These are phyloP conservation scores for Alternaria postmessia DNA, from an alignment of 2,329 filamentous ascomycete species.

Conservation along the genomic window DNA sequence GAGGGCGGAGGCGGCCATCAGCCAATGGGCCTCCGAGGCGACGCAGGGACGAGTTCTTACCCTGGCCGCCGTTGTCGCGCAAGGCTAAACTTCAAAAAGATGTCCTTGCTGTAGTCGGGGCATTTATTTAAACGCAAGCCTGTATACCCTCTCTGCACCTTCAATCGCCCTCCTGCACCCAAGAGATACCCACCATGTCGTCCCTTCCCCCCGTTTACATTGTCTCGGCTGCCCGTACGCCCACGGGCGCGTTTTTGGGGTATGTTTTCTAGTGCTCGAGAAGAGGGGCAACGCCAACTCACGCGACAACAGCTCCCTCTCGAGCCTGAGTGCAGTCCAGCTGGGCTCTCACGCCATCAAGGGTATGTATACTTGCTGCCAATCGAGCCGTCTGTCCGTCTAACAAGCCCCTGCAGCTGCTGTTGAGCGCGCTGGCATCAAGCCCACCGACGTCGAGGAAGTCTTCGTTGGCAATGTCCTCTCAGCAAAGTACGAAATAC, in stretches of 20 bases:
- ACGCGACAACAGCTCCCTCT: slow-evolving; percentile 73
- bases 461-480: slow-evolving; percentile 99
- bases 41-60: slow-evolving; percentile 27
- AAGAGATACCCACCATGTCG: slow-evolving; percentile 67
- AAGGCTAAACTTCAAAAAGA: slow-evolving; percentile 30
- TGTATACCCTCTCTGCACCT: slow-evolving; percentile 13
- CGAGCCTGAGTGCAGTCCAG: slow-evolving; percentile 84
- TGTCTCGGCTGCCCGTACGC: slow-evolving; percentile 88
- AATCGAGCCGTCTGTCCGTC: slow-evolving; percentile 9
- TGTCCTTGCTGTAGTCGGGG: not conserved
- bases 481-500: slow-evolving; percentile 80
- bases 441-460: slow-evolving; percentile 89
- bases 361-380: slow-evolving; percentile 61
- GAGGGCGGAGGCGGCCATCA: slow-evolving; percentile 20
- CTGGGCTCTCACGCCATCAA: slow-evolving; percentile 93
- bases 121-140: not conserved
- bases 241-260: slow-evolving; percentile 94
- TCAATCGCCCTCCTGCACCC: slow-evolving; percentile 7
- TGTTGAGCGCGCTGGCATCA: slow-evolving; percentile 85
- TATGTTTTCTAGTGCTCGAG: slow-evolving; percentile 55
- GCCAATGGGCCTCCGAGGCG: slow-evolving; percentile 26
- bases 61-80: slow-evolving; percentile 20
- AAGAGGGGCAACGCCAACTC: slow-evolving; percentile 37
- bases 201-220: slow-evolving; percentile 91
- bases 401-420: slow-evolving; percentile 62